Percentiles rank a stretch among this genome's conserved stretches.
These are phyloP conservation scores for Coniochaeta ligniaria DNA, from an alignment of 2,329 filamentous ascomycete species.

Conservation along the genomic window DNA sequence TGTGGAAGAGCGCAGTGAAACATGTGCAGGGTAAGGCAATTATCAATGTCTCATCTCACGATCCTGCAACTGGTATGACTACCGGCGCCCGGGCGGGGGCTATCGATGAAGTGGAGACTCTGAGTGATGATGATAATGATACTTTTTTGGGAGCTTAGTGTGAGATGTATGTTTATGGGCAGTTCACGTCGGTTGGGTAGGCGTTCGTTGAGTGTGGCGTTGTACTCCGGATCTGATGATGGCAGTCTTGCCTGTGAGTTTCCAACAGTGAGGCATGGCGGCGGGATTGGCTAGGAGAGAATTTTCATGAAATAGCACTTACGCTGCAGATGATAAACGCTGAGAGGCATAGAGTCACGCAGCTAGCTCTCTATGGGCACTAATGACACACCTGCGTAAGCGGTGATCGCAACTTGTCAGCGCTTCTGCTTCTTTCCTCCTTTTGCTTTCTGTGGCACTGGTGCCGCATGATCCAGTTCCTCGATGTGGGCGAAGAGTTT, in stretches of 20 bases:
- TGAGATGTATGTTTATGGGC: not conserved
- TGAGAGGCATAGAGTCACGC: not conserved
- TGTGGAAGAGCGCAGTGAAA: conserved; percentile 72
- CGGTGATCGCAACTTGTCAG: conserved; percentile 10
- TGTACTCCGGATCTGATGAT: not conserved
- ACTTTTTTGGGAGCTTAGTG: not conserved
- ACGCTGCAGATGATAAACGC: not conserved
- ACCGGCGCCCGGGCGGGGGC: conserved; percentile 58
- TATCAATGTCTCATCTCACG: conserved; percentile 71
- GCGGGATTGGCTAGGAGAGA: not conserved
- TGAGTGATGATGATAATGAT: conserved; percentile 63
- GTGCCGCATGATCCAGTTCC: conserved; percentile 56
- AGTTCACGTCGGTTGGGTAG: not conserved
- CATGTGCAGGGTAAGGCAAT: conserved; percentile 76
- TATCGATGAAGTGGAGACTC: conserved; percentile 81
- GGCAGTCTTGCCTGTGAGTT: not conserved
- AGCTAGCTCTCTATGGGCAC: not conserved
- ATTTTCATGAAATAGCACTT: not conserved
- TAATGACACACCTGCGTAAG: not conserved
- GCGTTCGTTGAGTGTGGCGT: not conserved
- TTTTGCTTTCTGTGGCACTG: conserved; percentile 20
- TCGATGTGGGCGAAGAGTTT: conserved; percentile 69
- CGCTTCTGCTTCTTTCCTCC: conserved; percentile 29
- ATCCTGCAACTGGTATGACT: conserved; percentile 48
- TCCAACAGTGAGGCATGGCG: not conserved